A percentile compares a stretch with the other conserved stretches of the same genome.
Evolutionary conservation across 441 rosid genomes (phyloP).

Genomic region (Mallotus japonicus): DNA sequence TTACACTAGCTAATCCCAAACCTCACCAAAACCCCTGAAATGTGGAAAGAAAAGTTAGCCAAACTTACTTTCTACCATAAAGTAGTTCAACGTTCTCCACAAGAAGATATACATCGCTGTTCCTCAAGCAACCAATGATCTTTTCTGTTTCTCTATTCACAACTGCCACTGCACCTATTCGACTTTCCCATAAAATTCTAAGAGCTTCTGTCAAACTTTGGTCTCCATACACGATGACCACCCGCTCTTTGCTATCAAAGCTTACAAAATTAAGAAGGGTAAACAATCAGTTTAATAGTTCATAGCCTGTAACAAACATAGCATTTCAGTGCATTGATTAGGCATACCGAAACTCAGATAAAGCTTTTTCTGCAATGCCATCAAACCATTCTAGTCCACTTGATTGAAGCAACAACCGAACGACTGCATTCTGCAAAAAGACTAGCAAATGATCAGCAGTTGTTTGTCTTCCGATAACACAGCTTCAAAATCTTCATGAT

Average conservation of each 20-base stretch:
- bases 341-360: slow-evolving; percentile 33
- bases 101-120: slow-evolving; percentile 37
- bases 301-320: background rate
- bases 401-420: slow-evolving; percentile 40
- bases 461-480: background rate
- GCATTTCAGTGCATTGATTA: background rate
- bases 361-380: slow-evolving; percentile 37
- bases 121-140: slow-evolving; percentile 36
- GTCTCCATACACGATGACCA: slow-evolving; percentile 28
- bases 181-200: slow-evolving; percentile 27
- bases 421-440: slow-evolving; percentile 37
- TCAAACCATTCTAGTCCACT: slow-evolving; percentile 48
- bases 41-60: background rate
- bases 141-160: slow-evolving; percentile 20
- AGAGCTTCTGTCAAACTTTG: slow-evolving; percentile 38
- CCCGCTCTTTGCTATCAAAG: slow-evolving; percentile 31
- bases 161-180: slow-evolving; percentile 31
- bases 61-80: slow-evolving; percentile 26
- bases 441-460: background rate
- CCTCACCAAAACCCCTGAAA: no score
- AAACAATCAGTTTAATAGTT: background rate
- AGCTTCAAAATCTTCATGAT: background rate
- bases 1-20: no score
- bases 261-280: slow-evolving; percentile 3
- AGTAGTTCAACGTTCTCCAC: slow-evolving; percentile 30